These are phyloP conservation scores for Neoarthrinium moseri DNA, from an alignment of 2,329 filamentous ascomycete genomes.

Conservation along the genomic window DNA sequence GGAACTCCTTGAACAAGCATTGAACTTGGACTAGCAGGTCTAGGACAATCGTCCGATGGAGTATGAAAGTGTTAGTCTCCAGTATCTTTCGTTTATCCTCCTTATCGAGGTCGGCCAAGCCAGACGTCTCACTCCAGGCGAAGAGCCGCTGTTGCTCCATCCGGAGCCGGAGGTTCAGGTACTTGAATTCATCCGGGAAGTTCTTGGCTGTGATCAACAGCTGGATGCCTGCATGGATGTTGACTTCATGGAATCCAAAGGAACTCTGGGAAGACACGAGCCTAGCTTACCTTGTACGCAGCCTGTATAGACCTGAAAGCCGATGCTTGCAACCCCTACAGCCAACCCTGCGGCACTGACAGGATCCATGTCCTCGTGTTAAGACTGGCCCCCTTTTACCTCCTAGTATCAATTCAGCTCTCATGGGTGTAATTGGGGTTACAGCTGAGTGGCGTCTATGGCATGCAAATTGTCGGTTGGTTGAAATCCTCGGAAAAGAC, in stretches of 20 bases:
- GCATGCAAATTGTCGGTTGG: too few relatives aligned
- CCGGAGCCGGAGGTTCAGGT: slow-evolving; percentile 45
- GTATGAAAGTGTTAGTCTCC: slow-evolving; percentile 45
- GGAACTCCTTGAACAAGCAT: slow-evolving; percentile 46
- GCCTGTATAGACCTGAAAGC: slow-evolving; percentile 44
- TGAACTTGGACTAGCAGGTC: slow-evolving; percentile 46
- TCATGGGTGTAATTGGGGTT: too few relatives aligned
- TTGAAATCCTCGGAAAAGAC: too few relatives aligned
- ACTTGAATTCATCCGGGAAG: slow-evolving; percentile 46
- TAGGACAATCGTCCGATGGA: slow-evolving; percentile 48
- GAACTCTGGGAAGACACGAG: background rate
- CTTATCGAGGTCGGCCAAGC: slow-evolving; percentile 41
- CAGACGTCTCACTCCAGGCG: slow-evolving; percentile 49
- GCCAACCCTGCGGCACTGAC: slow-evolving; percentile 40
- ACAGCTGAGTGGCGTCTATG: too few relatives aligned
- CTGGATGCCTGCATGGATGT: slow-evolving; percentile 37
- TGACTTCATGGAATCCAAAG: background rate
- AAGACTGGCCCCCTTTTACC: background rate
- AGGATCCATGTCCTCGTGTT: slow-evolving; percentile 38
- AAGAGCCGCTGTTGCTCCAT: slow-evolving; percentile 51
- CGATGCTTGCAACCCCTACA: slow-evolving; percentile 43
- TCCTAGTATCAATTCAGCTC: background rate
- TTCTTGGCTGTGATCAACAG: slow-evolving; percentile 45
- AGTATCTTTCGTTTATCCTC: slow-evolving; percentile 39
- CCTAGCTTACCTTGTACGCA: slow-evolving; percentile 39